Conservation (phyloP, 805 yeast genomes). For the Hanseniaspora occidentalis region DNA sequence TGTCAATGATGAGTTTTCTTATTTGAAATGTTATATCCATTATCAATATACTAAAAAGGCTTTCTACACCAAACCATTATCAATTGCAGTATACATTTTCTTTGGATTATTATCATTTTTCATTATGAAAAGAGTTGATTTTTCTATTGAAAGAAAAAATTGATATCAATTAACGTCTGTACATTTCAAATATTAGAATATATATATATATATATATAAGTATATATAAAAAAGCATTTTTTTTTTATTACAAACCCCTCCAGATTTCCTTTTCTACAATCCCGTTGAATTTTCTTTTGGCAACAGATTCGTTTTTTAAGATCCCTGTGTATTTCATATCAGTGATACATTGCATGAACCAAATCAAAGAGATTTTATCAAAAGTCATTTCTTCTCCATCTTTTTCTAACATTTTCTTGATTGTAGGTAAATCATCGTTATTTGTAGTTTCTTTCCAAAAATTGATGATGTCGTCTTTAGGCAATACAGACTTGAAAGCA, state of each 20-base stretch:
- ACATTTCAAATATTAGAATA: not conserved
- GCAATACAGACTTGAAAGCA: slow-evolving; percentile 46
- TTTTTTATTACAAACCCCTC: slow-evolving; percentile 15
- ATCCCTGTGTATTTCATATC: slow-evolving; percentile 64
- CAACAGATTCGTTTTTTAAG: slow-evolving; percentile 40
- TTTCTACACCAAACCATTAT: slow-evolving; percentile 52
- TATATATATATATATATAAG: not conserved
- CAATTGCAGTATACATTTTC: slow-evolving; percentile 50
- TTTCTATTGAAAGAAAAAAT: slow-evolving; percentile 18
- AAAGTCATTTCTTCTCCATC: slow-evolving; percentile 32
- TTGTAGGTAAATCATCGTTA: not conserved
- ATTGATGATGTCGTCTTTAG: slow-evolving; percentile 15
- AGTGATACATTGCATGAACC: slow-evolving; percentile 64
- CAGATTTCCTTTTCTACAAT: slow-evolving; percentile 22
- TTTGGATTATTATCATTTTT: slow-evolving; percentile 45
- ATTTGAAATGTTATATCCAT: slow-evolving; percentile 42
- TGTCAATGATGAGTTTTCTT: slow-evolving; percentile 55
- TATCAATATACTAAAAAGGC: slow-evolving; percentile 47
- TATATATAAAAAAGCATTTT: not conserved
- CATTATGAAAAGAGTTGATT: slow-evolving; percentile 34
- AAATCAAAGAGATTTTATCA: slow-evolving; percentile 51
- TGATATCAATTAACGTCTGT: not conserved
- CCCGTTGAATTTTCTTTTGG: slow-evolving; percentile 12
- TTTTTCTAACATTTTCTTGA: slow-evolving; percentile 15
- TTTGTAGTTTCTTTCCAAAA: not conserved